Conservation (phyloP, 164 flowering plant genomes). For the Chloranthus sessilifolius region DNA sequence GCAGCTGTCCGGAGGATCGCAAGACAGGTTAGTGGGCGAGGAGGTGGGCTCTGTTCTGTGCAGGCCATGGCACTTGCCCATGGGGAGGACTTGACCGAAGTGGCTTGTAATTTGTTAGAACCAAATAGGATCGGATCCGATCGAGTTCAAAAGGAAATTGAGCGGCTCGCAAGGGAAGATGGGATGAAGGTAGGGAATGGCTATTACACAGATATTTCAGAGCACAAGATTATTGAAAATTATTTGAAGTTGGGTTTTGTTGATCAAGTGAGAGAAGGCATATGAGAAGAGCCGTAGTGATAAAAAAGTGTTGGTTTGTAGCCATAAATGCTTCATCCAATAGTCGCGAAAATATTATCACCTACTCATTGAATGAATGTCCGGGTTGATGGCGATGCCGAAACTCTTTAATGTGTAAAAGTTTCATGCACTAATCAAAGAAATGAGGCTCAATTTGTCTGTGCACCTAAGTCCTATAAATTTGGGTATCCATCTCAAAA, state of each 20-base stretch:
- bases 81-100: slow-evolving; percentile 58
- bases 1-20: slow-evolving; percentile 47
- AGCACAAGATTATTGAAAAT: slow-evolving; percentile 40
- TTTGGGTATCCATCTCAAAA: too few species aligned
- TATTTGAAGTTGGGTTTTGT: slow-evolving; percentile 17
- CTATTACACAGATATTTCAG: slow-evolving; percentile 66
- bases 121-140: slow-evolving; percentile 57
- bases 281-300: too few species aligned
- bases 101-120: slow-evolving; percentile 67
- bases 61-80: slow-evolving; percentile 68
- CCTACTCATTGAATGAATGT: too few species aligned
- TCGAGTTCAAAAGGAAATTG: slow-evolving; percentile 48
- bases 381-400: too few species aligned
- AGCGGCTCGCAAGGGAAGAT: slow-evolving; percentile 52
- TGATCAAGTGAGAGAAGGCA: slow-evolving; percentile 10
- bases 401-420: too few species aligned
- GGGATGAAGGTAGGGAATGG: slow-evolving; percentile 68
- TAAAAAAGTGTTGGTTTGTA: too few species aligned
- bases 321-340: too few species aligned
- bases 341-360: too few species aligned
- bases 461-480: too few species aligned
- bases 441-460: too few species aligned
- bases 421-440: too few species aligned
- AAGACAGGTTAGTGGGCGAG: slow-evolving; percentile 59
- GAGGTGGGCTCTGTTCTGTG: slow-evolving; percentile 72